Conservation (phyloP, 257 asterid genomes). For the Solanum dulcamara region DNA sequence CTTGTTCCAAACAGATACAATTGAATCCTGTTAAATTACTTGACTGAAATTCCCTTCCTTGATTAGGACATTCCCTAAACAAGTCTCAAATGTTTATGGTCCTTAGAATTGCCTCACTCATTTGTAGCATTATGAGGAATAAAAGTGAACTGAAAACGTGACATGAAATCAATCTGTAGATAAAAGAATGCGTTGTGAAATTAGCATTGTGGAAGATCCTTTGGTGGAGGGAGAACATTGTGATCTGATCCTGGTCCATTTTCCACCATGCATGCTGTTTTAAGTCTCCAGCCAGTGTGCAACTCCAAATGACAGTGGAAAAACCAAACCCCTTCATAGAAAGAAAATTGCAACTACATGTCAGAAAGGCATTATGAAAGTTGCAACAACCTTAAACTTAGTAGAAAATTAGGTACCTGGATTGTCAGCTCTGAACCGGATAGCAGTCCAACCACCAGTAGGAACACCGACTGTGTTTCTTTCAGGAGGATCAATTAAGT, state of each 20-base stretch:
- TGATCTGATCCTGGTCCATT: conserved; percentile 39
- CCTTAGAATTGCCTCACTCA: neutral
- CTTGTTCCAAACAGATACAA: too few relatives aligned
- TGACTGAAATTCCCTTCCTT: neutral
- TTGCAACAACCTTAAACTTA: neutral
- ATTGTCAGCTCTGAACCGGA: conserved; percentile 69
- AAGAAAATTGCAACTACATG: neutral
- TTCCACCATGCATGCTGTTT: conserved; percentile 54
- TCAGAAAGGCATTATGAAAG: neutral
- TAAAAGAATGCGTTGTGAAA: neutral
- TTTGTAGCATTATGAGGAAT: neutral
- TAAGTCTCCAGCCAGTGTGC: conserved; percentile 63
- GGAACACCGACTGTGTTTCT: conserved; percentile 73
- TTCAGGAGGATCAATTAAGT: conserved; percentile 64
- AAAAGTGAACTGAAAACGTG: neutral
- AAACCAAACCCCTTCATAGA: conserved; percentile 52
- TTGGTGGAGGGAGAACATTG: conserved; percentile 24
- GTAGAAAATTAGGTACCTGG: conserved; percentile 37
- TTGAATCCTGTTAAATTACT: neutral
- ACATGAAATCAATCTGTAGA: neutral
- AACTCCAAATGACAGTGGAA: conserved; percentile 67
- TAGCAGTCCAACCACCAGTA: conserved; percentile 81
- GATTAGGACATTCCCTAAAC: neutral
- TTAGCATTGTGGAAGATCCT: conserved; percentile 29
- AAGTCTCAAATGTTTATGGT: neutral